A percentile compares a stretch with the other conserved stretches of the same genome.
These are phyloP conservation scores for Euphrasia arctica DNA, from an alignment of 305 asterid species.

Conservation along the genomic window DNA sequence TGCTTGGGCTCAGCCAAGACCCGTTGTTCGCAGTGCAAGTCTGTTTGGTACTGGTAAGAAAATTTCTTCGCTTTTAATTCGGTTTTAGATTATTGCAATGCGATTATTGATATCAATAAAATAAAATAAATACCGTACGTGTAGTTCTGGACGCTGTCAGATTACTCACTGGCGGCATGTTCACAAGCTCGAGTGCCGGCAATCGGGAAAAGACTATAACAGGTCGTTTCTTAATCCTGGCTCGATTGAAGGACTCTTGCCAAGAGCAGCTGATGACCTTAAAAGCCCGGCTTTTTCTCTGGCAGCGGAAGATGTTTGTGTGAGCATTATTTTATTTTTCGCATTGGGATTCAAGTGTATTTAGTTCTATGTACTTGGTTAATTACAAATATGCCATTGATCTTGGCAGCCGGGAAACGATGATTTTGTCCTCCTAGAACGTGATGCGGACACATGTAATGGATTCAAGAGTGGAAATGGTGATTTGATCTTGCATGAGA, in stretches of 20 bases:
- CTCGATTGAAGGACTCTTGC: constrained; percentile 32
- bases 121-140: constrained; percentile 11
- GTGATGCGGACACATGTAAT: constrained; percentile 27
- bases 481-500: constrained; percentile 18
- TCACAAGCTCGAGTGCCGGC: constrained; percentile 86
- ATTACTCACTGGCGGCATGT: constrained; percentile 82
- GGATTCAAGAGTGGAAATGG: constrained; percentile 30
- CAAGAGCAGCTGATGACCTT: constrained; percentile 12
- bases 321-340: constrained; percentile 25
- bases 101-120: constrained; percentile 14
- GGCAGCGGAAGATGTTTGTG: constrained; percentile 26
- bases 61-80: constrained; percentile 4
- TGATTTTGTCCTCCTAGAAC: constrained; percentile 28
- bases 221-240: constrained; percentile 34
- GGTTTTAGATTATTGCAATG: constrained; percentile 1
- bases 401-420: constrained; percentile 41
- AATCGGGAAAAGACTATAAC: constrained; percentile 41
- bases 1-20: constrained; percentile 67
- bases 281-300: constrained; percentile 15
- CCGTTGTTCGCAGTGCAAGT: constrained; percentile 82
- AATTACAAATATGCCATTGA: too few relatives aligned
- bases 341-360: not conserved
- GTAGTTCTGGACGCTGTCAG: constrained; percentile 91
- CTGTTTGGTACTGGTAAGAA: constrained; percentile 81
- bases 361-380: not conserved